Evolutionary conservation across 2,329 filamentous ascomycete species (phyloP).

Genomic region (Neocucurbitaria cava): DNA sequence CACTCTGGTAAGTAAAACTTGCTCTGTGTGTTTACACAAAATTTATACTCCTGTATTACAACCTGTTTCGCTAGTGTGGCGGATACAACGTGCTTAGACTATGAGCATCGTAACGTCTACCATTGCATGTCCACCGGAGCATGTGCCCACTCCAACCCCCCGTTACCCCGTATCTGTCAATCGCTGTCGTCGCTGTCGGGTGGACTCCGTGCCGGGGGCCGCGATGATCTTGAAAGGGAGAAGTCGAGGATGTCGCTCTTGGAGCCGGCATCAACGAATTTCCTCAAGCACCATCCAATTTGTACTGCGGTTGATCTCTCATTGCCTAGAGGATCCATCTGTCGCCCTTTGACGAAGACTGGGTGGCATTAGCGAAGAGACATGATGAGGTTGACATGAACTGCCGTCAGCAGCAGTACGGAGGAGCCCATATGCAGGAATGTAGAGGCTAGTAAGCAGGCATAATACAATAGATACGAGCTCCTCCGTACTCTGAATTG

Average conservation of each 20-base stretch:
- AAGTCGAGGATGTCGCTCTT: slow-evolving; percentile 57
- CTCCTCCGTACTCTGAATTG: no score
- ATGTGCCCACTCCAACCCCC: slow-evolving; percentile 2
- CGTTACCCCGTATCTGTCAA: slow-evolving; percentile 18
- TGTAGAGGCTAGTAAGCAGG: no score
- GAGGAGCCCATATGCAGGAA: no score
- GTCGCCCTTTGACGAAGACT: slow-evolving; percentile 54
- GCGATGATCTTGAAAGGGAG: slow-evolving; percentile 43
- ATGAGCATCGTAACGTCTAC: no score
- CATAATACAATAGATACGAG: no score
- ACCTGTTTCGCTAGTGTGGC: no score
- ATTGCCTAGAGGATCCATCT: slow-evolving; percentile 51
- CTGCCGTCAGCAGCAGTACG: not conserved
- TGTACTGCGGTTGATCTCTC: slow-evolving; percentile 52
- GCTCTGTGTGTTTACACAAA: no score
- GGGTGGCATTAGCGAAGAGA: not conserved
- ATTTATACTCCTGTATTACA: no score
- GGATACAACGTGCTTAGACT: no score
- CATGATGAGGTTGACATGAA: not conserved
- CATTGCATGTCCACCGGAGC: not conserved
- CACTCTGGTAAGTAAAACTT: no score
- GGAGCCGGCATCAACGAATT: slow-evolving; percentile 53
- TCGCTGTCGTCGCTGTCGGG: slow-evolving; percentile 43
- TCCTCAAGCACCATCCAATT: slow-evolving; percentile 54
- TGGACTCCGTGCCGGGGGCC: slow-evolving; percentile 48